A percentile compares a stretch with the other conserved stretches of the same genome.
These are phyloP conservation scores for Fusarium verticillioides DNA, from an alignment of 2,329 filamentous ascomycete genomes.

Conservation along the genomic window DNA sequence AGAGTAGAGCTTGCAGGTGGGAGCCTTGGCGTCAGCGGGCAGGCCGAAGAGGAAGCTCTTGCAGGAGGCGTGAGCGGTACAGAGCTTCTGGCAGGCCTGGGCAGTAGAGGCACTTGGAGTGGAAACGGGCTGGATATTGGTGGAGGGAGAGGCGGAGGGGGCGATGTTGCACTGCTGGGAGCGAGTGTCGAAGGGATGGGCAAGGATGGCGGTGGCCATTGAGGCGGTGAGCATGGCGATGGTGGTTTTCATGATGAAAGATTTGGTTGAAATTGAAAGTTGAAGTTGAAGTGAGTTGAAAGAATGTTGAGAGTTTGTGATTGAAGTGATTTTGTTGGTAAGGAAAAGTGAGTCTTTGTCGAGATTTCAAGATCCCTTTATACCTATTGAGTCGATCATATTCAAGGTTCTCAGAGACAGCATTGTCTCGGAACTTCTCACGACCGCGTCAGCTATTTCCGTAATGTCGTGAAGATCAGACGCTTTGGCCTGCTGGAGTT, in stretches of 20 bases:
- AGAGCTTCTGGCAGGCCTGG: constrained; percentile 3
- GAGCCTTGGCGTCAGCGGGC: not conserved
- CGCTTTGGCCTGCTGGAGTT: not conserved
- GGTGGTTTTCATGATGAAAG: constrained; percentile 28
- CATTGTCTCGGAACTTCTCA: not conserved
- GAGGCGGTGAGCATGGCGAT: constrained; percentile 25
- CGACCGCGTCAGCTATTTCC: not conserved
- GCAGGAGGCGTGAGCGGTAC: not conserved
- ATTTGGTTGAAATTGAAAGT: not conserved
- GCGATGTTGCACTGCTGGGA: constrained; percentile 30
- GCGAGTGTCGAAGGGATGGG: constrained; percentile 16
- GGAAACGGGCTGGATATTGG: constrained; percentile 8
- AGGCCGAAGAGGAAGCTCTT: constrained; percentile 19
- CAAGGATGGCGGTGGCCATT: constrained; percentile 20
- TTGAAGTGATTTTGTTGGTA: not conserved
- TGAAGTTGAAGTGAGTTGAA: not conserved
- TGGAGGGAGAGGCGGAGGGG: not conserved
- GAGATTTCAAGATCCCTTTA: not conserved
- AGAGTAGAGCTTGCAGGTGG: not conserved
- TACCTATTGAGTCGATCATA: not conserved
- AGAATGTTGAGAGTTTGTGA: not conserved
- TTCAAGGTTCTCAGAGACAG: not conserved
- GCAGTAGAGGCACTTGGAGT: not conserved
- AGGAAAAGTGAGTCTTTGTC: not conserved
- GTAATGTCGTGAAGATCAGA: not conserved